Evolutionary conservation across 73 alveolate genomes (phyloP).

Genomic region (Stentor coeruleus): DNA sequence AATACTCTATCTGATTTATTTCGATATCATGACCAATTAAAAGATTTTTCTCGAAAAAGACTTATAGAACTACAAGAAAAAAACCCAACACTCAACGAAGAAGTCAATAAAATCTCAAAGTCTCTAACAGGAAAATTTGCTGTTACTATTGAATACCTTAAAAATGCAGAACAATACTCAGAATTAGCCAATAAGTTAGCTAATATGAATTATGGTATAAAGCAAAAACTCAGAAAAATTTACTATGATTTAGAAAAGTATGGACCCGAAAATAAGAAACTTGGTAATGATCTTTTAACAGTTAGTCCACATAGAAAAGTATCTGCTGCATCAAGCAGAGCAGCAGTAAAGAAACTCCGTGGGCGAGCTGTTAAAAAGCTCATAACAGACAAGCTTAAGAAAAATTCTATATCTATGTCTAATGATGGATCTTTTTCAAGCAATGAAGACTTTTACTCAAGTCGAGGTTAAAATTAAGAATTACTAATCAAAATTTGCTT

Average conservation of each 20-base stretch:
- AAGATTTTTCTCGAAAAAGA: background rate
- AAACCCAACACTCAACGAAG: background rate
- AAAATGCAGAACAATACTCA: background rate
- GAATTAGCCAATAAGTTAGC: background rate
- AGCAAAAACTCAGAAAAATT: background rate
- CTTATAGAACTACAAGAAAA: background rate
- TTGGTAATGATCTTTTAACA: background rate
- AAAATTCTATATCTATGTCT: background rate
- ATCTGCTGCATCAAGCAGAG: background rate
- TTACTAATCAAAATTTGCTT: no score
- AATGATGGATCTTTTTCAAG: background rate
- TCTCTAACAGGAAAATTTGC: background rate
- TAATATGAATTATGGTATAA: no score
- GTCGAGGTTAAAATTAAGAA: no score
- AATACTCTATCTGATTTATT: background rate
- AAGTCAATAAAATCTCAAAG: background rate
- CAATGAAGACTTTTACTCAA: background rate
- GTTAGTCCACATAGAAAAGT: background rate
- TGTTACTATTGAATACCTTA: background rate
- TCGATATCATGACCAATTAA: background rate
- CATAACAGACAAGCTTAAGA: background rate
- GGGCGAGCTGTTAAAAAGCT: background rate
- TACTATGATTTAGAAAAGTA: no score
- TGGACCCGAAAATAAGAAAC: background rate
- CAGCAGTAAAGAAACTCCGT: background rate